These are phyloP conservation scores for Xylariaceae sp. DNA, from an alignment of 2,329 filamentous ascomycete species.

Conservation along the genomic window DNA sequence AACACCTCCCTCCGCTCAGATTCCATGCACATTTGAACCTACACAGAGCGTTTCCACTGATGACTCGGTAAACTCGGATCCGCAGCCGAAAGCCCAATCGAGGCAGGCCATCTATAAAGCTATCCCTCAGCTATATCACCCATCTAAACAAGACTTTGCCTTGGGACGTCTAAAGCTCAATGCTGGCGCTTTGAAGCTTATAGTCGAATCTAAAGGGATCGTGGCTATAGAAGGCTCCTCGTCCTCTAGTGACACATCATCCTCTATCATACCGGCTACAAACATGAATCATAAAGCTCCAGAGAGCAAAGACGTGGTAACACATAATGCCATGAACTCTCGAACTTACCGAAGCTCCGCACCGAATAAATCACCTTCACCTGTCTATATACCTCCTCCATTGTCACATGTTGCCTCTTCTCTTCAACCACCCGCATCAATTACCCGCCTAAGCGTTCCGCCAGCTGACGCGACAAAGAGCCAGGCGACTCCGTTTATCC, in stretches of 20 bases:
- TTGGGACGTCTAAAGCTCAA: slow-evolving; percentile 8
- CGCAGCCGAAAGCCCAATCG: neutral
- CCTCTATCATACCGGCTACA: slow-evolving; percentile 29
- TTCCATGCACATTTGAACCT: slow-evolving; percentile 29
- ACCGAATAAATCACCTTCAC: slow-evolving; percentile 9
- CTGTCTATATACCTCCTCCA: slow-evolving; percentile 14
- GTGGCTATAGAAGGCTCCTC: slow-evolving; percentile 16
- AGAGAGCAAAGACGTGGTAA: neutral
- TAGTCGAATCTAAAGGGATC: neutral
- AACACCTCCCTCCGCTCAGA: slow-evolving; percentile 33
- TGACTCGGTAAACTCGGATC: neutral
- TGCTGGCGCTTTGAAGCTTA: neutral
- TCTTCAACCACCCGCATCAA: slow-evolving; percentile 1
- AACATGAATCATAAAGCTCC: slow-evolving; percentile 8
- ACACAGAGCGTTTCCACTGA: slow-evolving; percentile 5
- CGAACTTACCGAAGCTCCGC: neutral
- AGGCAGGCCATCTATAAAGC: slow-evolving; percentile 14
- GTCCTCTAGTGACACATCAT: slow-evolving; percentile 20
- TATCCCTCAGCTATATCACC: slow-evolving; percentile 18
- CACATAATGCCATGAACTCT: neutral
- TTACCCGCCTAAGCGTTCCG: neutral
- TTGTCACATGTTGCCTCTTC: slow-evolving; percentile 4
- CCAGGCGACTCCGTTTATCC: slow-evolving; percentile 24
- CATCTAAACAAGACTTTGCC: slow-evolving; percentile 6
- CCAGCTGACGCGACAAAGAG: slow-evolving; percentile 1